These are phyloP conservation scores for Rutstroemia sp. DNA, from an alignment of 2,329 filamentous ascomycete species.

Conservation along the genomic window DNA sequence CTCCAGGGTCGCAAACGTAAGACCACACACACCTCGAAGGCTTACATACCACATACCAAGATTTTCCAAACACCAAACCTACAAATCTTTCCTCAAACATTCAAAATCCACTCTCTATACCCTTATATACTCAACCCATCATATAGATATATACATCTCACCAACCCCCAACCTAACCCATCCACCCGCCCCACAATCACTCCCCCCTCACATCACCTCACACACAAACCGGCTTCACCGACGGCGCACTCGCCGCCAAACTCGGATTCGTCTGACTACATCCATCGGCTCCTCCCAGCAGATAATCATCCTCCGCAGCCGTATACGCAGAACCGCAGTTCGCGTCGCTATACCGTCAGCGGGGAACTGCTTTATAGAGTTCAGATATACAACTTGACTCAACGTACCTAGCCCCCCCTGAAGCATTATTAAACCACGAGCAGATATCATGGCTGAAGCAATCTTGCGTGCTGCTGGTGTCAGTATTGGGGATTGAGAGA, in stretches of 20 bases:
- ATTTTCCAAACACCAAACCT: too few species aligned
- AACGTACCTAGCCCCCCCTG: conserved; percentile 39
- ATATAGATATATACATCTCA: too few species aligned
- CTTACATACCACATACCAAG: too few species aligned
- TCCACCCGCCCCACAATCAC: too few species aligned
- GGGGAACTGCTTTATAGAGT: neutral
- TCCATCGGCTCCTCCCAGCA: conserved; percentile 30
- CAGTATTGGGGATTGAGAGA: neutral
- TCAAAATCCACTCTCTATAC: too few species aligned
- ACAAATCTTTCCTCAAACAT: too few species aligned
- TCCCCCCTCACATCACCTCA: neutral
- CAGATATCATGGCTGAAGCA: conserved; percentile 45
- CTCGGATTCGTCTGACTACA: conserved; percentile 33
- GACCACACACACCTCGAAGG: too few species aligned
- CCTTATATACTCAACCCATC: too few species aligned
- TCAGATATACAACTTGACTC: neutral
- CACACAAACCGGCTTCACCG: conserved; percentile 24
- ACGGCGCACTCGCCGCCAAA: conserved; percentile 24
- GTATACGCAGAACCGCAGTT: conserved; percentile 41
- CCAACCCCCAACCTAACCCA: too few species aligned
- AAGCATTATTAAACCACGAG: conserved; percentile 42
- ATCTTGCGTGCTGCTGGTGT: conserved; percentile 34
- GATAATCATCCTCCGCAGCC: conserved; percentile 37
- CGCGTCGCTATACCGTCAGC: too few species aligned
- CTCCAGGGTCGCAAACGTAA: too few species aligned